Evolutionary conservation across 495 filamentous ascomycete genomes (phyloP), one percentile per base, ranked within the genome.

Genomic region (Parathielavia appendiculata): DNA sequence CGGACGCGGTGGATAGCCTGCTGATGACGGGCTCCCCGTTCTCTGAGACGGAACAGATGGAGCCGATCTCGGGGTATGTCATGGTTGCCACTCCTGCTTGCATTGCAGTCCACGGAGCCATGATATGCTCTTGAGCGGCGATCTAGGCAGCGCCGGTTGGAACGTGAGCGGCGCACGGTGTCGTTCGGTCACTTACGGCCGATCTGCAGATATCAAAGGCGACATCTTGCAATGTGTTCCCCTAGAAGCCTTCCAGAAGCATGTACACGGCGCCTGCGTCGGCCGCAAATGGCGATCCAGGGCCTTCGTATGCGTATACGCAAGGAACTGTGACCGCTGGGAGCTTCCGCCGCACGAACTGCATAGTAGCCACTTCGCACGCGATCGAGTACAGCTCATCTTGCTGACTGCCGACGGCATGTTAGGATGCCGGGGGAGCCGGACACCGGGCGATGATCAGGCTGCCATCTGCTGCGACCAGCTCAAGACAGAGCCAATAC

Each of bases 191-290:
- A 57, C 58, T 30, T 54, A 71, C 69, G 12, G 65, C 60, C 47
- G 70, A 55, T 38, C 64, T 50, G 43, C 47, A 68, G 16, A 71
- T 38, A 50, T 61, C 51, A 14, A 39, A 46, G 16, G 62, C 51
- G 14, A 64, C 51, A 40, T 69, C 61, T 47, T 64, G 59, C 19
- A 70, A 22, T 10, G 63, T 62, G 51, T 65, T 68, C 8, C 69
- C 68, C 48, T 68, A 63, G 56, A 66, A 71, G 2, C 68, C 69
- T 60, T 68, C 65, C 4, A 71, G 53, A 17, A 71, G 65, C 68
- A 71, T 71, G 54, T 70, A 71, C 12, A 48, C 13, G 10, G 65
- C 68, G 20, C 69, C 69, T 4, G 50, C 65, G 7, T 62, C 35
- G 20, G 41, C 26, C 30, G 69, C 67, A 10, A 26, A 20, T 49